A percentile compares a stretch with the other conserved stretches of the same genome.
Evolutionary conservation across 2,329 filamentous ascomycete genomes (phyloP).

Genomic region (Stagonosporopsis cucurbitacearum): DNA sequence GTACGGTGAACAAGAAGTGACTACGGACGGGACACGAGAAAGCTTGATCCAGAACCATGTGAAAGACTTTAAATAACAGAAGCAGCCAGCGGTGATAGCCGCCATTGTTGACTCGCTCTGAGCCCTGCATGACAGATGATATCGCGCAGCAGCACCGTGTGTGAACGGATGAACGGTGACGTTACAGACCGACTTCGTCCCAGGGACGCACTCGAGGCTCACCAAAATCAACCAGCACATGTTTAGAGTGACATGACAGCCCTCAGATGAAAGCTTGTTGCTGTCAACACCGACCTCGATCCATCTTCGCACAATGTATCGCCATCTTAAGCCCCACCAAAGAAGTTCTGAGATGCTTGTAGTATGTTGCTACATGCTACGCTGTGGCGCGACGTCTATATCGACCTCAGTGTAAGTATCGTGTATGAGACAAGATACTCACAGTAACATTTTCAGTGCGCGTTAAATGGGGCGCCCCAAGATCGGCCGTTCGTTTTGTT

Average conservation of each 20-base stretch:
- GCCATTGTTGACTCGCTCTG: neutral
- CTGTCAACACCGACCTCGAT: conserved; percentile 22
- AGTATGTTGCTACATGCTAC: conserved; percentile 32
- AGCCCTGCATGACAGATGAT: neutral
- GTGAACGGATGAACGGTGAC: neutral
- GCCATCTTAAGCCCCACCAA: conserved; percentile 29
- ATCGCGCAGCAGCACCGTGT: neutral
- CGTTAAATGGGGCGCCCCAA: conserved; percentile 55
- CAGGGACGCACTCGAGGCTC: conserved; percentile 22
- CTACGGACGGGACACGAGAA: neutral
- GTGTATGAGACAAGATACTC: neutral
- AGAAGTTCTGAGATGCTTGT: conserved; percentile 33
- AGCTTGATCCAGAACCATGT: neutral
- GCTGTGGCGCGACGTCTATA: conserved; percentile 24
- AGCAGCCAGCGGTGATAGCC: neutral
- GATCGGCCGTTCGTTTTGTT: conserved; percentile 59
- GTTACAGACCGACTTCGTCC: conserved; percentile 7
- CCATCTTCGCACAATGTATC: conserved; percentile 30
- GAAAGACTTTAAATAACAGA: neutral
- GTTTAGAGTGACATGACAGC: conserved; percentile 24
- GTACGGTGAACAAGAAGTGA: neutral
- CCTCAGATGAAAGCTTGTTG: conserved; percentile 23
- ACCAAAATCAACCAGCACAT: conserved; percentile 18
- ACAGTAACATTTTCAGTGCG: conserved; percentile 16
- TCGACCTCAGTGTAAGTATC: neutral